phyloP scores from a whole-genome alignment of 306 rosid genomes.

The Casuarina glauca region DNA sequence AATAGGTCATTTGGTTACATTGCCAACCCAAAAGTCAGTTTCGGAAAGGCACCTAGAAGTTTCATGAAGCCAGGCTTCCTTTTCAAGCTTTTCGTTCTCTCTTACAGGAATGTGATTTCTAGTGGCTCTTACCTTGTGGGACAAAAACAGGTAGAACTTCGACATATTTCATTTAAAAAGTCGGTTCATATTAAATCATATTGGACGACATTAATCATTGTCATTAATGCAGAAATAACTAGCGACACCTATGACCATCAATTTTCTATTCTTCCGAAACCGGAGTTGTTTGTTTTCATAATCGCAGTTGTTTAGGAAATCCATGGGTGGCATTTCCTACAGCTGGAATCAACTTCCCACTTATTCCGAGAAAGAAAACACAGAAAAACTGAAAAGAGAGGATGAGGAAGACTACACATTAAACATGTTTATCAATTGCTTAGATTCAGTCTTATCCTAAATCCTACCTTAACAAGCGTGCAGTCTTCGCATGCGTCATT shows the following conservation, averaged over 20 bases:
- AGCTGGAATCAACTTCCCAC: background rate
- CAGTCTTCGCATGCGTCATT: slow-evolving; percentile 69
- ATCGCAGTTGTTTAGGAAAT: background rate
- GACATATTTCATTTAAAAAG: no score
- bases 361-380: background rate
- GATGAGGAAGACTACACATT: background rate
- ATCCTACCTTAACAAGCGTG: slow-evolving; percentile 79
- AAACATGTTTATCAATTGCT: no score
- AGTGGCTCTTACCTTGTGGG: slow-evolving; percentile 18
- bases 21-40: background rate
- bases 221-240: background rate
- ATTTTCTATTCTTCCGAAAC: background rate
- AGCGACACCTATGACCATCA: background rate
- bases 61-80: background rate
- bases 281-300: background rate
- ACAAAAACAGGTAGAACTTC: background rate
- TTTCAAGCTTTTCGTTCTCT: no score
- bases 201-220: background rate
- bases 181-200: no score
- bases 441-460: background rate
- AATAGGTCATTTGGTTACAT: slow-evolving; percentile 20
- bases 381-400: background rate
- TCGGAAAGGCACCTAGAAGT: background rate
- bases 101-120: background rate
- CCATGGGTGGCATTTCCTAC: background rate